phyloP scores from a whole-genome alignment of 768 basidiomycete genomes.

The Psilocybe subaeruginosa region DNA sequence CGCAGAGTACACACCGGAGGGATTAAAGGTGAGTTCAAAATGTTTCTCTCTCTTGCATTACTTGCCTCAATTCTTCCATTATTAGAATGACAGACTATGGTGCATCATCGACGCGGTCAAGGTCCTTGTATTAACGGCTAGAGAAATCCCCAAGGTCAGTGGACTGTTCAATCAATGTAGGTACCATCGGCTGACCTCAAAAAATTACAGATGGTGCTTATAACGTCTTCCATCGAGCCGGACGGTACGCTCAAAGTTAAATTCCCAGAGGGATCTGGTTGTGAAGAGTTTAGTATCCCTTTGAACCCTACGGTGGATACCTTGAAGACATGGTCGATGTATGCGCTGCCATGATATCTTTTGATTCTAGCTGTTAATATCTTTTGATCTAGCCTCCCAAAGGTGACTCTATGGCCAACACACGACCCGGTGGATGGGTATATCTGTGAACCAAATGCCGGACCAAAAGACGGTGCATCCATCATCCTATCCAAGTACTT shows the following conservation, averaged over 20 bases:
- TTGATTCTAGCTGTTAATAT: neutral
- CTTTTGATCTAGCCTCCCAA: slow-evolving; percentile 46
- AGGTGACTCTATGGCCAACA: slow-evolving; percentile 52
- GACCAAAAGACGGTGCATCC: slow-evolving; percentile 47
- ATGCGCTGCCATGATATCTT: slow-evolving; percentile 22
- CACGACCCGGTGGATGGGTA: slow-evolving; percentile 61
- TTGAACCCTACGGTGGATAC: slow-evolving; percentile 53
- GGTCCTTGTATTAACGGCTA: slow-evolving; percentile 64
- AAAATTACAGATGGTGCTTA: slow-evolving; percentile 61
- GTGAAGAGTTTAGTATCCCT: slow-evolving; percentile 61
- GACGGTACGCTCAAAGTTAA: slow-evolving; percentile 53
- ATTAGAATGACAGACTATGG: slow-evolving; percentile 73
- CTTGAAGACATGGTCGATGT: slow-evolving; percentile 61
- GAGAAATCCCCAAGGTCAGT: slow-evolving; percentile 61
- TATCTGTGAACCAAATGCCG: slow-evolving; percentile 51
- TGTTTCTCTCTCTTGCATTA: too few species aligned
- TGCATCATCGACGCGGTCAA: slow-evolving; percentile 63
- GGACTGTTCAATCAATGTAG: neutral
- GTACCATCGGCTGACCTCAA: neutral
- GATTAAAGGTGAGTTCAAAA: slow-evolving; percentile 57
- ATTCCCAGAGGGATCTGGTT: slow-evolving; percentile 63
- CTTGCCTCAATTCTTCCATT: neutral
- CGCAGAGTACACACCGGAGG: slow-evolving; percentile 59
- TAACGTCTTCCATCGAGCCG: slow-evolving; percentile 55
- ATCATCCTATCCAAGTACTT: slow-evolving; percentile 63